A percentile compares a stretch with the other conserved stretches of the same genome.
These are phyloP conservation scores for Pythium rishiriense DNA, from an alignment of 352 stramenopile genomes.

Conservation along the genomic window DNA sequence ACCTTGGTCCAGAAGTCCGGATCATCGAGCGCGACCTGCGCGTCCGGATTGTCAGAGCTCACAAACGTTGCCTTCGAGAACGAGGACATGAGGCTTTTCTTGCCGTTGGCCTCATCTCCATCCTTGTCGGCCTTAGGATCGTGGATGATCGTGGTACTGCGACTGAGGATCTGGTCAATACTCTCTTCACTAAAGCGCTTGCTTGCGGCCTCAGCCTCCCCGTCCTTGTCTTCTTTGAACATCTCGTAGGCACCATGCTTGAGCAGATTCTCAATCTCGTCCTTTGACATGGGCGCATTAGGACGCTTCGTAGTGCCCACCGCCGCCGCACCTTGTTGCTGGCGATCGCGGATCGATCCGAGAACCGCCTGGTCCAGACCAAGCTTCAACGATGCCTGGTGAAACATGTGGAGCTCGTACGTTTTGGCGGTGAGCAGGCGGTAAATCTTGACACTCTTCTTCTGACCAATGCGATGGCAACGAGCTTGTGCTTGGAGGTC, in stretches of 20 bases:
- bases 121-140: slow-evolving; percentile 59
- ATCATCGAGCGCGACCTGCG: slow-evolving; percentile 91
- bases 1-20: slow-evolving; percentile 96
- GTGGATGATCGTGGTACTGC: slow-evolving; percentile 87
- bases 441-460: slow-evolving; percentile 94
- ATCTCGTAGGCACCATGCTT: slow-evolving; percentile 95
- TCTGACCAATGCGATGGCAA: slow-evolving; percentile 93
- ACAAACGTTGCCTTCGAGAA: slow-evolving; percentile 95
- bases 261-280: slow-evolving; percentile 92
- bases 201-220: slow-evolving; percentile 88
- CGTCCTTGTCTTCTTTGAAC: slow-evolving; percentile 91
- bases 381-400: slow-evolving; percentile 91
- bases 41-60: slow-evolving; percentile 80
- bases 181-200: slow-evolving; percentile 98
- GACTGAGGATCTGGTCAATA: slow-evolving; percentile 97
- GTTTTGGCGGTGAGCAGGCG: slow-evolving; percentile 90
- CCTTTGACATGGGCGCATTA: slow-evolving; percentile 68
- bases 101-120: slow-evolving; percentile 46
- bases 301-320: slow-evolving; percentile 40
- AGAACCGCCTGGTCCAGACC: slow-evolving; percentile 92
- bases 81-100: slow-evolving; percentile 83
- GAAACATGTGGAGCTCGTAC: slow-evolving; percentile 94
- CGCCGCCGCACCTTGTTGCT: slow-evolving; percentile 34
- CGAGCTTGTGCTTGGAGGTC: slow-evolving; percentile 92
- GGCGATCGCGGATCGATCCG: slow-evolving; percentile 82